A percentile compares a stretch with the other conserved stretches of the same genome.
phyloP scores from a whole-genome alignment of 2,329 filamentous ascomycete genomes.

The Talaromyces sp. region DNA sequence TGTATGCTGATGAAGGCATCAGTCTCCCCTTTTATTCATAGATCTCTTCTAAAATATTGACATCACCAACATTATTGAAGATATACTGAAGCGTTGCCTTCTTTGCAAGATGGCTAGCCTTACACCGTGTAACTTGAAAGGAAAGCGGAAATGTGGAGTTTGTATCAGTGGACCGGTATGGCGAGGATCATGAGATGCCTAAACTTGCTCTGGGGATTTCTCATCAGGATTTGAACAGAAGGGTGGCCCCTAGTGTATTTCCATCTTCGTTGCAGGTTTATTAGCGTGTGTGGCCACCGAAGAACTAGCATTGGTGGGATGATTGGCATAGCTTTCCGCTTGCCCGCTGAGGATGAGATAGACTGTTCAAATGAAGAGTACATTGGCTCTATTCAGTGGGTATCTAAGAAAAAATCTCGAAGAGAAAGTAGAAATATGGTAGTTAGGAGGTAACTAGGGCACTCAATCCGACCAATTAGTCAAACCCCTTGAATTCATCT shows the following conservation, averaged over 20 bases:
- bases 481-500: constrained; percentile 51
- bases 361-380: neutral
- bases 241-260: neutral
- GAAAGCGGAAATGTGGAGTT: neutral
- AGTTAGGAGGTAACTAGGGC: too few relatives aligned
- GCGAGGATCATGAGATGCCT: neutral
- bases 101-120: neutral
- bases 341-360: constrained; percentile 4
- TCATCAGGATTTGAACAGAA: neutral
- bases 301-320: neutral
- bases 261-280: neutral
- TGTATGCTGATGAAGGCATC: neutral
- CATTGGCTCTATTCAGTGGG: neutral
- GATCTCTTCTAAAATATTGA: neutral
- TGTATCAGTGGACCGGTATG: neutral
- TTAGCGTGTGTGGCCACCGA: neutral
- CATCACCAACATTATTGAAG: neutral
- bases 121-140: neutral
- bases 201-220: neutral
- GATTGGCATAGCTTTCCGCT: constrained; percentile 7
- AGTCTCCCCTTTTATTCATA: neutral
- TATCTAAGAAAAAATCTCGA: neutral
- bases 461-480: neutral
- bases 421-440: neutral
- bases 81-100: neutral